A percentile compares a stretch with the other conserved stretches of the same genome.
Evolutionary conservation across 495 filamentous ascomycete species (phyloP).

Genomic region (Penicillium ochrochloron): DNA sequence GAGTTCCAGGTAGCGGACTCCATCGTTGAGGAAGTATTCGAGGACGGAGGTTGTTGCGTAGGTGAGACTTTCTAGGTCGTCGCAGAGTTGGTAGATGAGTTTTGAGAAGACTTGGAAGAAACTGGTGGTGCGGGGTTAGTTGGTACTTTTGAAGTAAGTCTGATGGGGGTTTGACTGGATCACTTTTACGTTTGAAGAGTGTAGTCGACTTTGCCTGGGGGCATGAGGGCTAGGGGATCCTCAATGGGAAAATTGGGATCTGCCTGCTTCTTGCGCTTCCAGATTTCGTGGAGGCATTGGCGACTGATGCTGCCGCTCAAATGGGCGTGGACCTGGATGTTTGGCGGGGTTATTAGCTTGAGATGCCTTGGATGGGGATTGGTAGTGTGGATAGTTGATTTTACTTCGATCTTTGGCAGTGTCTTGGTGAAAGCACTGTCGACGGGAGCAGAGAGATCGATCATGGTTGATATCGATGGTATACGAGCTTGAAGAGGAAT

Average conservation of each 20-base stretch:
- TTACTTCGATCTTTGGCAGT: slow-evolving; percentile 50
- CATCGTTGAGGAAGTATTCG: slow-evolving; percentile 69
- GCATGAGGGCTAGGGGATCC: slow-evolving; percentile 73
- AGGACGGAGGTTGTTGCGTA: slow-evolving; percentile 72
- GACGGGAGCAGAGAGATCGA: slow-evolving; percentile 36
- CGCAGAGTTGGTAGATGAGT: slow-evolving; percentile 76
- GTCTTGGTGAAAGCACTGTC: slow-evolving; percentile 37
- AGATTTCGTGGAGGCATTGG: slow-evolving; percentile 76
- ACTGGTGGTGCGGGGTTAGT: slow-evolving; percentile 31
- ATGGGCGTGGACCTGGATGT: slow-evolving; percentile 75
- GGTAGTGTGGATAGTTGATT: neutral
- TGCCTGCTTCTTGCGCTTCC: slow-evolving; percentile 58
- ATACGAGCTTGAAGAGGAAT: neutral
- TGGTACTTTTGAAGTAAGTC: neutral
- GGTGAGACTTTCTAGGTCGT: slow-evolving; percentile 58
- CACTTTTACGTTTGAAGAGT: slow-evolving; percentile 67
- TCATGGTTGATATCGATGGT: slow-evolving; percentile 8
- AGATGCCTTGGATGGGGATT: neutral
- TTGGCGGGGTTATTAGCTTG: slow-evolving; percentile 6
- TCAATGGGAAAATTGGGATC: slow-evolving; percentile 57
- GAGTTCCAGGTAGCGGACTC: slow-evolving; percentile 79
- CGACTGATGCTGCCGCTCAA: slow-evolving; percentile 81
- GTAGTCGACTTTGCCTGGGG: slow-evolving; percentile 68
- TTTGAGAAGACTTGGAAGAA: slow-evolving; percentile 82
- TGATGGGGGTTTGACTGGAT: neutral